Percentiles rank a stretch among this genome's conserved stretches.
phyloP scores from a whole-genome alignment of 352 stramenopile genomes.

The Globisporangium sylvaticum region DNA sequence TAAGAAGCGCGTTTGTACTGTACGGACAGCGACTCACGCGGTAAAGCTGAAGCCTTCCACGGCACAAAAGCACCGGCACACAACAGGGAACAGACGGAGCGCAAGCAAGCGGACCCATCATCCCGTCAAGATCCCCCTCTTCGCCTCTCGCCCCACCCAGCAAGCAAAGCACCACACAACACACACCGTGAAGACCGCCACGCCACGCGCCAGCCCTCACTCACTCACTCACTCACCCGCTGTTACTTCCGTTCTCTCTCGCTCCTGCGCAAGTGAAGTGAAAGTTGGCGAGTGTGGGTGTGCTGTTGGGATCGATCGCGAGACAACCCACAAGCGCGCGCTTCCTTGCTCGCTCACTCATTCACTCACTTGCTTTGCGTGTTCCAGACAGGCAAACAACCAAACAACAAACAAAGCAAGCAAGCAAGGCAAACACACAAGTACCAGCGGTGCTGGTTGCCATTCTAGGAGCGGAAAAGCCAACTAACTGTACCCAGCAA shows the following conservation, averaged over 20 bases:
- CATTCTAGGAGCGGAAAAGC: too few relatives aligned
- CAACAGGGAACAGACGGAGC: not conserved
- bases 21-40: not conserved
- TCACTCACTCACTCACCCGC: too few relatives aligned
- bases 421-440: not conserved
- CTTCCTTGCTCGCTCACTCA: not conserved
- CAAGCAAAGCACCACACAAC: not conserved
- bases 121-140: constrained; percentile 2
- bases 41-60: not conserved
- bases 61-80: constrained; percentile 11
- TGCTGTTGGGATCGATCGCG: too few relatives aligned
- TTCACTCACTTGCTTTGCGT: too few relatives aligned
- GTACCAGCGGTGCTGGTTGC: too few relatives aligned
- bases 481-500: too few relatives aligned
- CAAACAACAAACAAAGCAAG: too few relatives aligned
- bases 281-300: not conserved
- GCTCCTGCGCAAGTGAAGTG: constrained; percentile 3
- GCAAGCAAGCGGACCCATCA: constrained; percentile 3
- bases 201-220: too few relatives aligned
- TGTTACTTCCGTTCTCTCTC: constrained; percentile 14
- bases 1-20: not conserved
- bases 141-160: not conserved
- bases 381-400: not conserved
- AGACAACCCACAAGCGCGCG: too few relatives aligned
- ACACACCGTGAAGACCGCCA: too few relatives aligned